Evolutionary conservation across 2,329 filamentous ascomycete genomes (phyloP), one percentile per base, ranked within the genome.

Genomic region (Aspergillus texensis): DNA sequence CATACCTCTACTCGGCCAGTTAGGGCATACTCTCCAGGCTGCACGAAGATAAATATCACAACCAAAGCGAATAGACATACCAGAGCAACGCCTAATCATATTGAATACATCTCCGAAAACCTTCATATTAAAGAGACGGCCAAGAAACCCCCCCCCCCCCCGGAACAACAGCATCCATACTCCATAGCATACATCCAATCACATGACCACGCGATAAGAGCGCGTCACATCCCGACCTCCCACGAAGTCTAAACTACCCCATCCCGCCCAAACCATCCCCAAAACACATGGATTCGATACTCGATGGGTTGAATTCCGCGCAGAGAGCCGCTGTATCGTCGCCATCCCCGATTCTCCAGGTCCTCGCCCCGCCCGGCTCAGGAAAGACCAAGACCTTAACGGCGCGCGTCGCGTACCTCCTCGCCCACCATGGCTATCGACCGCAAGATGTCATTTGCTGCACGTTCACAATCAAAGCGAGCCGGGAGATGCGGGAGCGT

Each of bases 351-450:
- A 83, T 88, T 2, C 73, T 89, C 3, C 87, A 89, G 72, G 85
- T 88, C 3, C 84, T 89, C 36, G 87, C 87, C 8, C 86, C 86
- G 58, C 88, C 88, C 28, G 88, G 88, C 39, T 90, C 88, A 65
- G 94, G 95, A 24, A 98, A 99, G 79, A 99, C 94, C 16, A 96
- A 97, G 78, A 98, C 95, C 0, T 84, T 99, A 60, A 97, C 94
- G 0, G 92, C 94, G 52, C 91, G 95, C 66, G 93, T 97, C 62
- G 94, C 94, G 70, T 96, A 94, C 84, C 87, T 97, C 34, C 86
- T 97, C 60, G 86, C 89, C 57, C 84, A 91, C 71, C 81, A 87
- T 70, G 87, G 89, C 48, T 87, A 92, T 70, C 86, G 88, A 62
- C 94, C 94, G 72, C 88, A 91, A 80, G 93, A 97, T 80, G 89